Base-by-base conservation (phyloP, 2,329 filamentous ascomycete species). In the Colletotrichum camelliae region DNA sequence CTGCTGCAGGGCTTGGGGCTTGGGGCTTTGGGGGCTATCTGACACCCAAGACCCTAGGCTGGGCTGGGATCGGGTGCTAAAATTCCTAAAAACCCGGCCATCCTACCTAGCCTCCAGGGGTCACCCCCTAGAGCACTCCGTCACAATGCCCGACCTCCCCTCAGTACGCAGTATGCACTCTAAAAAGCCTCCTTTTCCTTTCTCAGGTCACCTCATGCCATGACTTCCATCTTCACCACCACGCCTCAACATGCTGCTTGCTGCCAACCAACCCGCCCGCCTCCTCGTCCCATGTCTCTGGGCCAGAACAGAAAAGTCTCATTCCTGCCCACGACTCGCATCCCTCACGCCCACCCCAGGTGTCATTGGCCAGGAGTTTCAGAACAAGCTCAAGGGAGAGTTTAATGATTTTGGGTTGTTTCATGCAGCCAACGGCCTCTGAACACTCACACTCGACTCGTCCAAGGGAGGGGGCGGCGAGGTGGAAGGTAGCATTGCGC, bases 361-460 rank as follows among this genome's bases (percentile, higher is more conserved):
- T n/a, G 27, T 33, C 64, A 76, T 76, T 76, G 70, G 74, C 35
- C 43, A 52, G 67, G 27, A 27, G 58, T 64, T 58, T 69, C 27
- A 6, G 37, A 65, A 69, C 70, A 74, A 66, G 64, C 35, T 76
- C 64, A 68, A 74, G 21, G 70, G 72, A 55, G 27, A 57, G 15
- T 52, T 69, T 69, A 60, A 48, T 61, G 43, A 52, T 68, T 76
- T 68, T 68, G 43, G 27, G 21, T 58, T 76, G 74, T 74, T 74
- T 76, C 74, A 76, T 76, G 74, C 74, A 35, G n/a, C 16, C 35
- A 60, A 68, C 70, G 64, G 70, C 43, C 21, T 73, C 65, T 68
- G n/a, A 55, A 58, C 29, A 61, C 27, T 21, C 18, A 35, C 33
- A 9, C 33, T 33, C 43, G 48, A 35, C 48, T 37, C 18, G 35